Percentiles rank a stretch among this genome's conserved stretches.
phyloP scores from a whole-genome alignment of 1,284 basidiomycete genomes.

The Ceratobasidium sp. region DNA sequence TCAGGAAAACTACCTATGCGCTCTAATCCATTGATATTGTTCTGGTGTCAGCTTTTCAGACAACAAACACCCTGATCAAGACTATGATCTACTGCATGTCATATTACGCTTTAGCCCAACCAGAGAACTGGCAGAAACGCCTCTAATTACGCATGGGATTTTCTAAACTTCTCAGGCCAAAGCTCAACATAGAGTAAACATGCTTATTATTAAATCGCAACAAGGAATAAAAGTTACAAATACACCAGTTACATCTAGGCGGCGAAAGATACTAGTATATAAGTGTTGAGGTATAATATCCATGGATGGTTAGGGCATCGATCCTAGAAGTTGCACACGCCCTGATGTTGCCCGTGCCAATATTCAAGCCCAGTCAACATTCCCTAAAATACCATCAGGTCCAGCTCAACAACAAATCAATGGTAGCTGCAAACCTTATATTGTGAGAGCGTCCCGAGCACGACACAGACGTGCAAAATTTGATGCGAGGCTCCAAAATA shows the following conservation, averaged over 20 bases:
- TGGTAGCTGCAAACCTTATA: constrained; percentile 61
- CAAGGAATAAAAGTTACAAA: not conserved
- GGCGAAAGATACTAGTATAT: constrained; percentile 3
- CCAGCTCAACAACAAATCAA: not conserved
- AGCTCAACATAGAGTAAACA: no score
- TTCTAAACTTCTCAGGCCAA: no score
- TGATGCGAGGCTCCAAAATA: constrained; percentile 85
- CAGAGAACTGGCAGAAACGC: no score
- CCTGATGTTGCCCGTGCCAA: constrained; percentile 42
- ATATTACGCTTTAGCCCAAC: no score
- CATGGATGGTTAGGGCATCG: not conserved
- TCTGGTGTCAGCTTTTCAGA: no score
- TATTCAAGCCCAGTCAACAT: constrained; percentile 41
- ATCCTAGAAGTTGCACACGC: constrained; percentile 28
- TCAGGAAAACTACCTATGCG: no score
- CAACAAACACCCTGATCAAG: no score
- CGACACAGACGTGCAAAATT: constrained; percentile 88
- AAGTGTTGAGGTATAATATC: constrained; percentile 8
- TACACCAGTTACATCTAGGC: not conserved
- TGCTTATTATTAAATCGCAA: not conserved
- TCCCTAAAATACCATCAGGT: constrained; percentile 23
- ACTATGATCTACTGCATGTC: no score
- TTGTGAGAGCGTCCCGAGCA: constrained; percentile 83
- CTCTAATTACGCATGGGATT: no score
- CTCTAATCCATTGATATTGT: no score